Evolutionary conservation across 2,329 filamentous ascomycete species (phyloP), one percentile per base, ranked within the genome.

Genomic region (Alternaria dauci): DNA sequence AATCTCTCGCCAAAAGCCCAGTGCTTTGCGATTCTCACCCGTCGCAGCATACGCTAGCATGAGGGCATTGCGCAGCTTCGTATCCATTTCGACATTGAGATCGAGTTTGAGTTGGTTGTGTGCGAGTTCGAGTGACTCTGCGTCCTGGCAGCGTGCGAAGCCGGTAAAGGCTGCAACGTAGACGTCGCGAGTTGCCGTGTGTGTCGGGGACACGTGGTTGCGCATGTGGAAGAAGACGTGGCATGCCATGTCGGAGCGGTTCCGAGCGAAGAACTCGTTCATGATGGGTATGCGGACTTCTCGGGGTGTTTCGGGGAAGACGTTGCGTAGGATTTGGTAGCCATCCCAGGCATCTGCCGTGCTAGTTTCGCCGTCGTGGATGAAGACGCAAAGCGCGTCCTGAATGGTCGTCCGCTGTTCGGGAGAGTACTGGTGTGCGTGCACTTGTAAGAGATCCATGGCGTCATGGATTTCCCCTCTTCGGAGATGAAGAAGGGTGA

Each of bases 21-120:
- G 81, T 1, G 91, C 92, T 55, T 86, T 86, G 30, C 85, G 79
- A 0, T 90, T 84, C 65, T 88, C 83, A 7, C 87, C 91, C 71
- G 88, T 91, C 1, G 87, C 86, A 1, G 88, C 87, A 74, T 96
- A 94, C 0, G 92, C 94, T 12, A 95, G 84, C 89, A 99, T 97
- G 50, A 98, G 82, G 0, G 91, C 88, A 71, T 97, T 98, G 69
- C 90, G 88, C 2, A 98, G 82, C 56, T 82, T 84, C 0, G 94
- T 98, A 68, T 86, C 89, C 5, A 90, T 85, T 68, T 94, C 88
- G 38, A 98, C 85, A 42, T 87, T 86, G n/a, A 89, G 85, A 76
- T 99, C 95, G 77, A 97, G 89, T 80, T 97, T 98, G 67, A 97
- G 84, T 87, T 97, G 94, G 75, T 97, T 97, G 81, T 97, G 91